Evolutionary conservation across 176 grass and related monocot genomes (phyloP).

Genomic region (Oryza officinalis): DNA sequence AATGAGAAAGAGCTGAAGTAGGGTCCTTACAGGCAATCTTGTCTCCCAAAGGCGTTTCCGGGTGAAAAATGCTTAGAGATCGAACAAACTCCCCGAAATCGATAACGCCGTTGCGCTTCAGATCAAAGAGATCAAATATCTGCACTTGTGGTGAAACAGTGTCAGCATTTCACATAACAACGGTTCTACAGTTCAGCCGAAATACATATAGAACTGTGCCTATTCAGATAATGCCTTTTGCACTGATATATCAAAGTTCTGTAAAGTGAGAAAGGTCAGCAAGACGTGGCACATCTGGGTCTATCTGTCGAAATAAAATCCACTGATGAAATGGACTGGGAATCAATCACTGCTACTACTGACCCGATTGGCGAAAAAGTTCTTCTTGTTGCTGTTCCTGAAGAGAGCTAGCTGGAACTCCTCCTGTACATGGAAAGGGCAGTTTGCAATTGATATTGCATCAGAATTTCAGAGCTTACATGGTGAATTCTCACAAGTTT

Average conservation of each 20-base stretch:
- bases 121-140: conserved; percentile 94
- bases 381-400: conserved; percentile 68
- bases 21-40: conserved; percentile 75
- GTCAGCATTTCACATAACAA: background rate
- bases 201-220: background rate
- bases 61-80: conserved; percentile 83
- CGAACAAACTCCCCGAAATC: conserved; percentile 86
- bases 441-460: background rate
- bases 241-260: background rate
- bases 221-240: background rate
- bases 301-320: background rate
- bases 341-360: background rate
- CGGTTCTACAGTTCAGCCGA: background rate
- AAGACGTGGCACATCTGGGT: too few relatives aligned
- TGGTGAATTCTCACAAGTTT: background rate
- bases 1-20: background rate
- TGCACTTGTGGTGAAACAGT: conserved; percentile 22
- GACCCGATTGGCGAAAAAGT: conserved; percentile 74
- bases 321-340: background rate
- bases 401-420: conserved; percentile 84
- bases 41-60: conserved; percentile 54
- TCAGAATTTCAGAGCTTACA: background rate
- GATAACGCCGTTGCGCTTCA: conserved; percentile 71
- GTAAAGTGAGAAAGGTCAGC: too few relatives aligned
- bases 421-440: conserved; percentile 47